Base-by-base conservation (phyloP, 768 basidiomycete genomes). In the Hericium rajendrae region DNA sequence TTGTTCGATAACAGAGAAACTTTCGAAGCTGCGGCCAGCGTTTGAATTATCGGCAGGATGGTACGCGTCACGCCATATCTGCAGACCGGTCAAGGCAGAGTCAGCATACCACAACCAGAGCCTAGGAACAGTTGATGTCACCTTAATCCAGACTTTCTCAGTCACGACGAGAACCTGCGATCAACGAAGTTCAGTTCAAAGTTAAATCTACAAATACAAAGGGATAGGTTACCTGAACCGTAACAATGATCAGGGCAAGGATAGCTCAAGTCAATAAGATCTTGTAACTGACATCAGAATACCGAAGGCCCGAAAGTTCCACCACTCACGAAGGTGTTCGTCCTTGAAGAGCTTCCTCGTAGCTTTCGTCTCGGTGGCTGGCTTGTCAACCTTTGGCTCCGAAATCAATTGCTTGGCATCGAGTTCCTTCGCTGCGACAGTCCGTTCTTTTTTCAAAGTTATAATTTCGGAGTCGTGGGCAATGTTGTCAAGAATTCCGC, bases 61-160 rank as follows among this genome's bases (percentile, higher is more conserved):
- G 60, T 86, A 85, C 1, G 83, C 85, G 58, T 83, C 78, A 10
- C 85, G 85, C 88, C 88, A 91, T 12, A 46, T n/a, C 43, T 46
- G 22, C 40, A 3, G 46, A 40, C 24, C 24, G 22, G 13, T 24
- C 15, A 32, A 15, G 49, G 51, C 22, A 26, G 15, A 13, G n/a
- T 13, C 16, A n/a, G 22, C n/a, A 18, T n/a, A 46, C 5, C 15
- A n/a, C 43, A 46, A 20, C 16, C 20, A n/a, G 43, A 15, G 6
- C n/a, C 3, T 8, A 20, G 43, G 43, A 39, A 20, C 10, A 41
- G 12, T 11, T 1, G 24, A 24, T 18, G 4, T 28, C 48, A 86
- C 81, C 75, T 80, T 88, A 63, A 92, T 84, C 89, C 89, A 92
- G 5, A 84, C 61, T 67, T 84, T 86, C 68, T 88, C 84, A 0